phyloP scores from a whole-genome alignment of 202 grass and related monocot genomes.

The Bolboschoenoplectus hybrid region DNA sequence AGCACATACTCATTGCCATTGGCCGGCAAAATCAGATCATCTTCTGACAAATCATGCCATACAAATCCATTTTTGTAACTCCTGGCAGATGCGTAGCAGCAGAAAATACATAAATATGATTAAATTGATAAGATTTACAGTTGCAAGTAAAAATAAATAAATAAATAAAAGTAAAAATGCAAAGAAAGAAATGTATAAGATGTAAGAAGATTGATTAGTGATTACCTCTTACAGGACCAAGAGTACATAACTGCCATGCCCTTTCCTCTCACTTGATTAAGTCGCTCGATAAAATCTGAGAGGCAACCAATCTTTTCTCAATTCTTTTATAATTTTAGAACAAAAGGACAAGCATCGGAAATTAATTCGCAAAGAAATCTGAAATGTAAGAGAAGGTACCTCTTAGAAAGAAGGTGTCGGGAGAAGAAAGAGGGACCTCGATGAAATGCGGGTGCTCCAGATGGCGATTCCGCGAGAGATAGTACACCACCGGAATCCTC shows the following conservation, averaged over 20 bases:
- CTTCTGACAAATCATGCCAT: slow-evolving; percentile 88
- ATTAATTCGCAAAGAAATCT: not conserved
- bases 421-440: slow-evolving; percentile 70
- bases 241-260: slow-evolving; percentile 86
- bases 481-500: slow-evolving; percentile 93
- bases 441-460: slow-evolving; percentile 99
- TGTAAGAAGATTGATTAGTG: not conserved
- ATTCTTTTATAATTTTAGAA: too few species aligned
- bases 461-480: slow-evolving; percentile 89
- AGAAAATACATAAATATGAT: not conserved
- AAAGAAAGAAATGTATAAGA: not conserved
- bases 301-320: not conserved
- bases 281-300: slow-evolving; percentile 77
- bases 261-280: slow-evolving; percentile 79
- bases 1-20: slow-evolving; percentile 88
- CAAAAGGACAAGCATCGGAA: too few species aligned
- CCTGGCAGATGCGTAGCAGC: slow-evolving; percentile 43
- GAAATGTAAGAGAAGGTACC: slow-evolving; percentile 43
- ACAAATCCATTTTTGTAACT: slow-evolving; percentile 99
- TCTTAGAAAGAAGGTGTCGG: slow-evolving; percentile 71
- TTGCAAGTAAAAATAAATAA: not conserved
- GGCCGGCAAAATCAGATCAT: slow-evolving; percentile 87
- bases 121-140: not conserved
- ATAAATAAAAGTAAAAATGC: not conserved
- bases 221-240: slow-evolving; percentile 97